Conservation (phyloP, 1,284 basidiomycete species). For the Veloporphyrellus conicus region DNA sequence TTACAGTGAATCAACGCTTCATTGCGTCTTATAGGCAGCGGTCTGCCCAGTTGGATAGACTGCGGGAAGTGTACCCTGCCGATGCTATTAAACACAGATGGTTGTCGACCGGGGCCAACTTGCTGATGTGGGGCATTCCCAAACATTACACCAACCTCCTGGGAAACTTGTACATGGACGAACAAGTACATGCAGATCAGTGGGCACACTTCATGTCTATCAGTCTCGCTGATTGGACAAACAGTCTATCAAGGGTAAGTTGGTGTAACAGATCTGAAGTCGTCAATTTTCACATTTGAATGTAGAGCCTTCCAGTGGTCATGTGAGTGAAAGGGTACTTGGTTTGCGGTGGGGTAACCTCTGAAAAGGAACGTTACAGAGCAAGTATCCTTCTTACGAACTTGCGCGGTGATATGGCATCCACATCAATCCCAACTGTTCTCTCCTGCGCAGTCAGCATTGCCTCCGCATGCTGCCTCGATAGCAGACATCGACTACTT, state of each 20-base stretch:
- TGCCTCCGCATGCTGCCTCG: constrained; percentile 28
- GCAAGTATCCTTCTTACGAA: constrained; percentile 26
- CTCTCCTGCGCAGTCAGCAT: constrained; percentile 26
- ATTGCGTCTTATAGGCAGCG: constrained; percentile 27
- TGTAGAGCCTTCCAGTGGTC: constrained; percentile 25
- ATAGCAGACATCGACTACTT: constrained; percentile 25
- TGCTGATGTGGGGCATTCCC: constrained; percentile 31
- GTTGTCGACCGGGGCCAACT: constrained; percentile 15
- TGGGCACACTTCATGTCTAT: constrained; percentile 30
- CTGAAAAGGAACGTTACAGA: constrained; percentile 10
- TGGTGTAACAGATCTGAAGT: neutral
- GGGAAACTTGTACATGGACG: constrained; percentile 31
- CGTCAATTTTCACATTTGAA: constrained; percentile 13
- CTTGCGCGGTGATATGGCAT: constrained; percentile 20
- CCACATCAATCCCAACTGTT: constrained; percentile 22
- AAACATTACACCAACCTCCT: constrained; percentile 21
- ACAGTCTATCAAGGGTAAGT: constrained; percentile 27
- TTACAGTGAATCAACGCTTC: constrained; percentile 30
- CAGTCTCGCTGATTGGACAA: constrained; percentile 30
- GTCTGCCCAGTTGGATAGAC: constrained; percentile 30
- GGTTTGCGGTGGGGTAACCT: neutral
- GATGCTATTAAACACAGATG: constrained; percentile 22
- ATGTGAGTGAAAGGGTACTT: constrained; percentile 22
- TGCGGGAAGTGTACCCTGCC: constrained; percentile 27
- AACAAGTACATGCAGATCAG: constrained; percentile 34